Evolutionary conservation across 2,329 filamentous ascomycete species (phyloP).

Genomic region (Cladosporium oxysporum): DNA sequence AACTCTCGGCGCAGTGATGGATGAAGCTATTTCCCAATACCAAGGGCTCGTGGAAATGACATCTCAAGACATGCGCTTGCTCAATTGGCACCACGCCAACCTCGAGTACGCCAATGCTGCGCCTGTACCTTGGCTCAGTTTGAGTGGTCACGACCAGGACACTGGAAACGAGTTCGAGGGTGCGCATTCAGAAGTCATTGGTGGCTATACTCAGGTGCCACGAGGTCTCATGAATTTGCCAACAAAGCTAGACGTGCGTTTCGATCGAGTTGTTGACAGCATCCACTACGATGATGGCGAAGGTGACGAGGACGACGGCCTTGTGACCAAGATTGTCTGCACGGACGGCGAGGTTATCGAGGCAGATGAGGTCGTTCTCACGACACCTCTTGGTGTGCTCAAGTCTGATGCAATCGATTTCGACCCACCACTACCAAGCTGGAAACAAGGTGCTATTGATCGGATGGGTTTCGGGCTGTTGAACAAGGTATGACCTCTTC

Average conservation of each 20-base stretch:
- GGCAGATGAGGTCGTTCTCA: slow-evolving; percentile 90
- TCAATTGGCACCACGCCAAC: slow-evolving; percentile 99
- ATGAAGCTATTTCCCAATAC: slow-evolving; percentile 88
- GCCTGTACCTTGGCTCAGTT: slow-evolving; percentile 81
- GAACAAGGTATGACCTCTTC: slow-evolving; percentile 67
- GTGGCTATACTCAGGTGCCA: slow-evolving; percentile 92
- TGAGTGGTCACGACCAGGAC: slow-evolving; percentile 94
- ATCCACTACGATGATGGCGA: slow-evolving; percentile 60
- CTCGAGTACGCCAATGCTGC: slow-evolving; percentile 96
- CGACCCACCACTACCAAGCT: slow-evolving; percentile 81
- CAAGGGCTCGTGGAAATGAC: slow-evolving; percentile 78
- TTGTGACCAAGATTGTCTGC: slow-evolving; percentile 66
- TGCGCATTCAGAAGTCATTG: slow-evolving; percentile 87
- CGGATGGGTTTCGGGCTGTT: slow-evolving; percentile 89
- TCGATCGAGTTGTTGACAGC: slow-evolving; percentile 69
- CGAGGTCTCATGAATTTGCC: slow-evolving; percentile 80
- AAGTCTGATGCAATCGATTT: slow-evolving; percentile 84
- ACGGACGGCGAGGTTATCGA: slow-evolving; percentile 74
- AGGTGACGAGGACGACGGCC: slow-evolving; percentile 36
- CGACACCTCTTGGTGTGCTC: slow-evolving; percentile 85
- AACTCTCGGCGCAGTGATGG: slow-evolving; percentile 86
- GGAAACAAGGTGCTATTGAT: slow-evolving; percentile 78
- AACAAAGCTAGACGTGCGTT: slow-evolving; percentile 72
- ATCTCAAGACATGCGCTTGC: slow-evolving; percentile 80
- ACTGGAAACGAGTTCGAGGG: slow-evolving; percentile 97